Base-by-base conservation (phyloP, 306 rosid species). In the Pterocarpus macrocarpus region DNA sequence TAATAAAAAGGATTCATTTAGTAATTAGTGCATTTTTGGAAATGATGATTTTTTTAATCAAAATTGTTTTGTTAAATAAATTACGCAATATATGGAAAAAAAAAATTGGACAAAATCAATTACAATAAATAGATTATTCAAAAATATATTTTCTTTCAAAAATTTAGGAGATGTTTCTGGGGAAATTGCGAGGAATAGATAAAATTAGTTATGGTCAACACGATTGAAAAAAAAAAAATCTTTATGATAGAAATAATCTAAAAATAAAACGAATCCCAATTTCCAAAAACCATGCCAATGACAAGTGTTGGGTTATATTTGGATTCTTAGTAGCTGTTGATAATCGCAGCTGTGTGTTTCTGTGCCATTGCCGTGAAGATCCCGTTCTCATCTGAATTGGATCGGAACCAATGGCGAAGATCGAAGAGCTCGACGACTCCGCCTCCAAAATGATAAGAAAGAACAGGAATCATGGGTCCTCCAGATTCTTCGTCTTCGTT, bases 391-490 rank as follows among this genome's bases (percentile, higher is more conserved):
- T 5, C 57, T 9, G 53, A 47, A 47, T 47, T 14, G 49, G 49
- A 47, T 13, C 35, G 41, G 28, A 36, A 38, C 15, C 81, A 90
- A 82, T 92, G 98, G 96, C 85, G 64, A 90, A 83, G 78, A 82
- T 90, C 39, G 88, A 94, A 80, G 85, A 68, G 13, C 13, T 92
- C 36, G 85, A 75, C 79, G 85, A 82, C 5, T 34, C 88, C 43
- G 72, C 50, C 2, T 55, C 55, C 82, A 83, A 50, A 16, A 75
- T 38, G 56, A 75, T 44, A 52, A 76, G 34, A 30, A 50, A 1
- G 66, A 76, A 86, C 39, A 83, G 87, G 87, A 92, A 90, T 80
- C 94, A 92, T 5, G 89, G 94, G 7, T 91, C 97, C 0, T 80
- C 93, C 63, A 41, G 5, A 17, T 79, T 94, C 85, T 94, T 94